Evolutionary conservation across 1,284 basidiomycete species (phyloP).

Genomic region (Athelia psychrophila): DNA sequence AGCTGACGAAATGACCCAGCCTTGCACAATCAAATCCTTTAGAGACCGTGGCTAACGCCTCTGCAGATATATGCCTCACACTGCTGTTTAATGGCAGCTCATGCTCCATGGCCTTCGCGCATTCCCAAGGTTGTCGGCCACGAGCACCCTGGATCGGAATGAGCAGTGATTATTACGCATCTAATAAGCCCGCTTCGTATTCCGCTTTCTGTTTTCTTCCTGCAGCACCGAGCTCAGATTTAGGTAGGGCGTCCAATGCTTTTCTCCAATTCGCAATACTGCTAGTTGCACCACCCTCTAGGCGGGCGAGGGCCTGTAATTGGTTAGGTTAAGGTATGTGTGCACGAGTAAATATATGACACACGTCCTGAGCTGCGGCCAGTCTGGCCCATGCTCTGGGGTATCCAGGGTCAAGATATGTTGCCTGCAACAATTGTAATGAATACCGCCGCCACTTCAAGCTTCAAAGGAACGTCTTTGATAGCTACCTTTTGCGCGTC

Average conservation of each 20-base stretch:
- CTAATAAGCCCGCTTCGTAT: conserved; percentile 24
- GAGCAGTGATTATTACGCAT: conserved; percentile 18
- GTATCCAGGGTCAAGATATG: conserved; percentile 10
- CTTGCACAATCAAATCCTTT: conserved; percentile 11
- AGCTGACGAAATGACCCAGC: conserved; percentile 27
- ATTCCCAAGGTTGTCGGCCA: conserved; percentile 18
- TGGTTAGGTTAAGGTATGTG: not conserved
- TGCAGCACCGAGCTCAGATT: conserved; percentile 16
- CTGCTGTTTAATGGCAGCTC: conserved; percentile 20
- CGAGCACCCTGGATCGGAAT: conserved; percentile 11
- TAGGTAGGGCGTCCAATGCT: conserved; percentile 25
- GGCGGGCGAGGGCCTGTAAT: not conserved
- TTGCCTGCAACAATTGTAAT: conserved; percentile 8
- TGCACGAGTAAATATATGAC: not conserved
- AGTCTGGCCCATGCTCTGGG: conserved; percentile 12
- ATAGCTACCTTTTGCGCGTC: conserved; percentile 10
- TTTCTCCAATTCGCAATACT: conserved; percentile 22
- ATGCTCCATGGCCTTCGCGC: conserved; percentile 10
- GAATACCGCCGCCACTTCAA: too few species aligned
- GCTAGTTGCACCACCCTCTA: conserved; percentile 8
- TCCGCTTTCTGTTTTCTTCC: conserved; percentile 26
- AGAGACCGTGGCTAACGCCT: not conserved
- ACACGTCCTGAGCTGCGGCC: conserved; percentile 12
- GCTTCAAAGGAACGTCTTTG: not conserved
- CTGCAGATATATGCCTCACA: conserved; percentile 16